Evolutionary conservation across 768 basidiomycete genomes (phyloP).

Genomic region (Lactifluus subvellereus): DNA sequence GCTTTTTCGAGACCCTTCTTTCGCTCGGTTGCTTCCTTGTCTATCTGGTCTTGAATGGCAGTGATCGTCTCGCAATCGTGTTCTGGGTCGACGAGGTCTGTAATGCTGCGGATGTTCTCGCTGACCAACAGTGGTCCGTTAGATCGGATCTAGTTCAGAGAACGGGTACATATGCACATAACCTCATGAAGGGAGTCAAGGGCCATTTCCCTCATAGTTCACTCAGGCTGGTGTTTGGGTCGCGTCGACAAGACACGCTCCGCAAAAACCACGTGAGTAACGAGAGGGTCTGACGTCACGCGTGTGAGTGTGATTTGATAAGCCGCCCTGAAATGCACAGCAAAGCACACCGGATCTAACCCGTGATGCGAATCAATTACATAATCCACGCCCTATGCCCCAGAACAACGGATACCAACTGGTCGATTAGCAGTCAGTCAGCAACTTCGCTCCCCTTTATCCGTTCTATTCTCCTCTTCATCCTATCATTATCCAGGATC

Average conservation of each 20-base stretch:
- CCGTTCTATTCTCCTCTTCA: background rate
- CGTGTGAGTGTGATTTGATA: constrained; percentile 3
- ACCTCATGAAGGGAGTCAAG: constrained; percentile 17
- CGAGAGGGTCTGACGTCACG: constrained; percentile 22
- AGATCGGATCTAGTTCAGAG: background rate
- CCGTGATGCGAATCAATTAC: constrained; percentile 16
- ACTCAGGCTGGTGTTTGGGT: no score
- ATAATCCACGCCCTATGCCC: constrained; percentile 23
- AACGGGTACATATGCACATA: constrained; percentile 1
- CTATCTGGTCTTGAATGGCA: constrained; percentile 65
- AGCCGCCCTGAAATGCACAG: no score
- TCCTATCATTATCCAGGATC: background rate
- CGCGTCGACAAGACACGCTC: no score
- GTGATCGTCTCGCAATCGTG: constrained; percentile 75
- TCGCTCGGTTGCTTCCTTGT: constrained; percentile 46
- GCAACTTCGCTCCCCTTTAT: constrained; percentile 1
- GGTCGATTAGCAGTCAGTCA: constrained; percentile 3
- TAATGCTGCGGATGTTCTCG: constrained; percentile 63
- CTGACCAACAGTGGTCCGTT: constrained; percentile 31
- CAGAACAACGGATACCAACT: constrained; percentile 20
- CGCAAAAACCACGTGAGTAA: constrained; percentile 10
- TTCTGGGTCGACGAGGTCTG: constrained; percentile 67
- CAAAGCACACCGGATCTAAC: no score
- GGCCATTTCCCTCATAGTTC: background rate
- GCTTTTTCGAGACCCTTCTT: constrained; percentile 67